These are phyloP conservation scores for Scedosporium dehoogii DNA, from an alignment of 2,329 filamentous ascomycete species.

Conservation along the genomic window DNA sequence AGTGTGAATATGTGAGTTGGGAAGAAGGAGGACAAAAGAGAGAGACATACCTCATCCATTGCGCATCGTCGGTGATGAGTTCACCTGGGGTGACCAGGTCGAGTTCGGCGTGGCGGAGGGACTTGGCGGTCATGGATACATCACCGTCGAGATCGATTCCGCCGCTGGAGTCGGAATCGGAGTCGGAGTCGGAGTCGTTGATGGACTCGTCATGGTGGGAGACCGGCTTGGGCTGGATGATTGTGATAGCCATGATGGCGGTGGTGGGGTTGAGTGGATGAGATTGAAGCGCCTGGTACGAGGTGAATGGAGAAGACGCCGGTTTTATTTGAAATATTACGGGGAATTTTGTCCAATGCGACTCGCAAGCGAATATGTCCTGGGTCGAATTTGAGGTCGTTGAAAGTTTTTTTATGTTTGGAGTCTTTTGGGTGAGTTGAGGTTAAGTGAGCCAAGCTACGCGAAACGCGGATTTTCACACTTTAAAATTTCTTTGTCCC, in stretches of 20 bases:
- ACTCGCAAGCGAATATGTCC: too few species aligned
- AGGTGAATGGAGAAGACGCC: background rate
- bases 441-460: background rate
- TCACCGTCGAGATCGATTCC: conserved; percentile 36
- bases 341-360: background rate
- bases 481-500: background rate
- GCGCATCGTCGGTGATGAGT: conserved; percentile 78
- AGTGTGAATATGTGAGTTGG: conserved; percentile 3
- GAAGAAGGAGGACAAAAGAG: background rate
- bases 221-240: conserved; percentile 29
- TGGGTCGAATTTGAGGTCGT: background rate
- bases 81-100: conserved; percentile 82
- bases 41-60: conserved; percentile 73
- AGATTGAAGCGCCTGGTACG: background rate
- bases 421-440: background rate
- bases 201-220: conserved; percentile 14
- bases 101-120: conserved; percentile 12
- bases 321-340: background rate
- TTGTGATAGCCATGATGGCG: conserved; percentile 36
- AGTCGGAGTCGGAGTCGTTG: conserved; percentile 24
- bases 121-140: conserved; percentile 29
- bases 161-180: conserved; percentile 33
- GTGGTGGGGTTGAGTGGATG: background rate
- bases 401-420: background rate
- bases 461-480: background rate